Evolutionary conservation across 177 flowering plant species (phyloP), one percentile per base, ranked within the genome.

Genomic region (Vitis hybrid): DNA sequence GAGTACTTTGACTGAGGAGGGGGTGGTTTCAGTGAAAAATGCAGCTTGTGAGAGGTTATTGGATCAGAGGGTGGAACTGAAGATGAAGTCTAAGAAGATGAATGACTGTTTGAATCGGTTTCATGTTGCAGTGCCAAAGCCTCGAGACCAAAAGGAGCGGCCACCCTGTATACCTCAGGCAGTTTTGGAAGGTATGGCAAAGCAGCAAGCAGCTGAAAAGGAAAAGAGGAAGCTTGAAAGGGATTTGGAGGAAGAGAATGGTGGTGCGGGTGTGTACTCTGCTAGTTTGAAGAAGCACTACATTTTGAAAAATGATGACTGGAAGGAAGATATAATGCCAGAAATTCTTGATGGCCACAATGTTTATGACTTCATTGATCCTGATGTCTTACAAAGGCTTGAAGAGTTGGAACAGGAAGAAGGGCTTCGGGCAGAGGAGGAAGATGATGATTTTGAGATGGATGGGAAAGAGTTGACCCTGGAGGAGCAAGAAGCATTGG

Each of bases 211-310:
- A 53, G 87, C 80, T 10, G 87, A 80, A 57, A 72, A 72, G 69
- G 87, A 85, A 75, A 86, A 84, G 79, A 83, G 82, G 78, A 89
- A 86, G 73, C 89, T 92, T 48, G 98, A 93, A 74, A 91, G 65
- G 77, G 98, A 90, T 72, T 67, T 89, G 72, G 93, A 90, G 74
- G 29, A 90, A 62, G 92, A 90, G 77, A 89, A 90, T 76, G 93
- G 96, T 55, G 97, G 97, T 48, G 93, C 97, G 7, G 97, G 97
- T 78, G 98, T 93, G 3, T 93, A 91, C 83, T 87, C 98, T 75
- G 90, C 94, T 55, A 87, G 79, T 76, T 78, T 93, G 84, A 91
- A 64, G 82, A 93, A 89, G 83, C 80, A 86, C 72, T 89, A 93
- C 60, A 79, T 93, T 55, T 81, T 93, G 56, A 86, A 86, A 5